Base-by-base conservation (phyloP, 148 eudicot species). In the Vaccinium myrtillus region DNA sequence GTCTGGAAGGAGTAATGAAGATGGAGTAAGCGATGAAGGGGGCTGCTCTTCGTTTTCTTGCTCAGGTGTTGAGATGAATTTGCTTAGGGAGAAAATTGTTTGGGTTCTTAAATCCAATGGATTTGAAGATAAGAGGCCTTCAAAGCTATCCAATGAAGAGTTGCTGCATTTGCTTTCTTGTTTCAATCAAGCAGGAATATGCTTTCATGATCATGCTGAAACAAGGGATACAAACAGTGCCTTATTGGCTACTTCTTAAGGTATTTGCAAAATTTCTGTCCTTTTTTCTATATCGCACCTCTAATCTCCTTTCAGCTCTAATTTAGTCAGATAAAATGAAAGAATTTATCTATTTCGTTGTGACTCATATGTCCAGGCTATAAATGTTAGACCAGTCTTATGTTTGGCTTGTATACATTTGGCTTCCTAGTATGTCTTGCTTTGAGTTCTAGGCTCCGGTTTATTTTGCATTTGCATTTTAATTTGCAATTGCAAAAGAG, bases 51-150 rank as follows among this genome's bases (percentile, higher is more conserved):
- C 11, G 23, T 84, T 81, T 50, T 83, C 84, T 46, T 78, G 49
- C 74, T 78, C 83, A 30, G n/a, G 81, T 74, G 79, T 19, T 5
- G 90, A 79, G 18, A 48, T 86, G 69, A 77, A 86, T 77, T 87
- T 83, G 83, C 94, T 97, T 70, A 93, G 85, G 86, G 93, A 91
- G 59, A 94, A 93, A 86, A 84, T 97, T 2, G 67, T 93, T 36
- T 85, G 63, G 27, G 85, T 97, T 83, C 87, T 97, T 39, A 92
- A 87, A 87, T 88, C 91, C 23, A 89, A 90, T 79, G 95, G 93
- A 23, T 94, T 93, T 83, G 94, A 91, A 83, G 95, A 94, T 81
- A 97, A 95, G 91, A 92, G 99, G 86, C 99, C 99, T 80, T 92
- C 93, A 50, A 95, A 97, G 87, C 87, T 95, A n/a, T 93, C 93